phyloP scores from a whole-genome alignment of 129 eudicot species.

The Chrysanthemum seticuspe region DNA sequence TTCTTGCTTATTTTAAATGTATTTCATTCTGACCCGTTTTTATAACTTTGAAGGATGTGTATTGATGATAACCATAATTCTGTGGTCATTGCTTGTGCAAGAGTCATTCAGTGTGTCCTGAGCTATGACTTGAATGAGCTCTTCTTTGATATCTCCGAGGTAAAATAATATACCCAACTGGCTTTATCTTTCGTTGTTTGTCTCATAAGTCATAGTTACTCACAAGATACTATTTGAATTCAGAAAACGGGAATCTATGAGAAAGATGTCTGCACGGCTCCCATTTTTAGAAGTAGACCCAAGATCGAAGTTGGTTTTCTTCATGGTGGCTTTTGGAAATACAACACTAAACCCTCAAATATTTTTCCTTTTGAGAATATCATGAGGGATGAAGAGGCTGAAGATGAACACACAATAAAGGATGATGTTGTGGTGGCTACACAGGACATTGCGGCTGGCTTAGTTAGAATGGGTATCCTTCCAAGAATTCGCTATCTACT shows the following conservation, averaged over 20 bases:
- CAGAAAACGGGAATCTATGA: conserved; percentile 58
- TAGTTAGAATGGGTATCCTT: conserved; percentile 92
- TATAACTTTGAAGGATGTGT: conserved; percentile 56
- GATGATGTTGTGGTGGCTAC: conserved; percentile 89
- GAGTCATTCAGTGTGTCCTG: conserved; percentile 64
- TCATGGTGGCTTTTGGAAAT: conserved; percentile 96
- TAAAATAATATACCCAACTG: conserved; percentile 18
- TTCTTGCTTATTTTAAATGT: neutral
- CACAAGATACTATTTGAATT: conserved; percentile 23
- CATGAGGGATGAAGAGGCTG: conserved; percentile 40
- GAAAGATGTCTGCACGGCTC: conserved; percentile 69
- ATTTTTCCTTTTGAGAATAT: conserved; percentile 52
- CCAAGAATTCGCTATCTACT: conserved; percentile 71
- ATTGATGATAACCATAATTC: conserved; percentile 93
- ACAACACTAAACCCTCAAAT: conserved; percentile 78
- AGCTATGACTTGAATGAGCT: conserved; percentile 70
- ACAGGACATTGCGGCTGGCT: conserved; percentile 88
- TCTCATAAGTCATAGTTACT: conserved; percentile 9
- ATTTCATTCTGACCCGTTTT: neutral
- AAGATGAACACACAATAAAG: conserved; percentile 79
- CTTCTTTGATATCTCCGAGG: conserved; percentile 69
- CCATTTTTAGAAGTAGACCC: conserved; percentile 89
- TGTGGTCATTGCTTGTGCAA: conserved; percentile 87
- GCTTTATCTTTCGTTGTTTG: conserved; percentile 2
- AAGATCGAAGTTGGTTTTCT: conserved; percentile 76